Conservation (phyloP, 2,329 filamentous ascomycete genomes). For the Endocalyx cinctus region DNA sequence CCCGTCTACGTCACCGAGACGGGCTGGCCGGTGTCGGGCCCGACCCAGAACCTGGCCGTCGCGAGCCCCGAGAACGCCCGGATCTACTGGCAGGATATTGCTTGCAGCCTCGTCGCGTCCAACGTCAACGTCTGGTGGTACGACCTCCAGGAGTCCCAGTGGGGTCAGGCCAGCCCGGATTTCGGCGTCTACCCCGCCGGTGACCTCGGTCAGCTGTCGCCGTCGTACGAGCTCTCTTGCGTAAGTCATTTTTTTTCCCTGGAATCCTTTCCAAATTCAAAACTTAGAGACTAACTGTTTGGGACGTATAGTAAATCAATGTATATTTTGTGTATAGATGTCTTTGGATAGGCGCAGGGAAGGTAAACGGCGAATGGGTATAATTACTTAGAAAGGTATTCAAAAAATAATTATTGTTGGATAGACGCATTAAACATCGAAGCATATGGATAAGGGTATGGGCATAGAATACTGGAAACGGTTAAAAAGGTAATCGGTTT, state of each 20-base stretch:
- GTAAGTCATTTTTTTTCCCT: conserved; percentile 12
- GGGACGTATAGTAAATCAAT: no score
- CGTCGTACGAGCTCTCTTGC: conserved; percentile 28
- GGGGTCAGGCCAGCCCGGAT: conserved; percentile 26
- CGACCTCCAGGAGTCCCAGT: conserved; percentile 31
- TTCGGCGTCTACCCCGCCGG: conserved; percentile 32
- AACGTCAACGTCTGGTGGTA: conserved; percentile 33
- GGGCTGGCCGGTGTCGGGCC: conserved; percentile 51
- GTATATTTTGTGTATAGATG: no score
- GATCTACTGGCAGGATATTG: conserved; percentile 28
- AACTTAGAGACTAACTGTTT: no score
- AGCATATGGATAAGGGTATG: no score
- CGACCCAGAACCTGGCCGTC: conserved; percentile 38
- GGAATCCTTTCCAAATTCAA: no score
- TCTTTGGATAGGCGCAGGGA: no score
- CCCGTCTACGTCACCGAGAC: conserved; percentile 62
- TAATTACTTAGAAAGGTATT: no score
- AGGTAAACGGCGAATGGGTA: no score
- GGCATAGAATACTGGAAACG: no score
- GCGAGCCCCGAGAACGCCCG: conserved; percentile 42
- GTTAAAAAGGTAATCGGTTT: no score
- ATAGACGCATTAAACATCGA: no score
- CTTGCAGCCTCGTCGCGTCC: conserved; percentile 21
- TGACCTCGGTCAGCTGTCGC: conserved; percentile 22
- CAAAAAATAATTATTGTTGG: no score